A percentile compares a stretch with the other conserved stretches of the same genome.
These are phyloP conservation scores for Auricularia cornea DNA, from an alignment of 768 basidiomycete genomes.

Conservation along the genomic window DNA sequence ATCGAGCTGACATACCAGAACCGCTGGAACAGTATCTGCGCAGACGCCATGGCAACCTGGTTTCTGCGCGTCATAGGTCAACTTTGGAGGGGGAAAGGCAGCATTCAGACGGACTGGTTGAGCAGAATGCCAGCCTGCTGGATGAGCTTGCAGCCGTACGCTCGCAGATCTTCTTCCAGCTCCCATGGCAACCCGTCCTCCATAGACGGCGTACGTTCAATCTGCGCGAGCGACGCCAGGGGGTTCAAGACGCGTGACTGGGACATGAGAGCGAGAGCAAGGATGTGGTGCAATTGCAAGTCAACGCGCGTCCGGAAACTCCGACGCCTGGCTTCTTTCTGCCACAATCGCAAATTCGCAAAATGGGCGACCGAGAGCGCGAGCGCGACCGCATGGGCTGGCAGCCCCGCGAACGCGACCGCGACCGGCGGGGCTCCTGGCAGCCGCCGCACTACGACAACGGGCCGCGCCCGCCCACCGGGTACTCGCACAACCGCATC, in stretches of 20 bases:
- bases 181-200: slow-evolving; percentile 75
- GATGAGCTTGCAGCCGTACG: slow-evolving; percentile 89
- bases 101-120: slow-evolving; percentile 77
- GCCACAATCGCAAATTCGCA: no score
- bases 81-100: no score
- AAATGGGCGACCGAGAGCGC: not conserved
- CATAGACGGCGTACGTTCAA: slow-evolving; percentile 69
- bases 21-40: slow-evolving; percentile 91
- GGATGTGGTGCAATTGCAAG: slow-evolving; percentile 1
- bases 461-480: no score
- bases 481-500: not conserved
- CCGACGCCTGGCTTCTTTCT: not conserved
- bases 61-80: slow-evolving; percentile 42
- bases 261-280: slow-evolving; percentile 1
- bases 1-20: slow-evolving; percentile 96
- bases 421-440: not conserved
- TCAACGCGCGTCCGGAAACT: not conserved
- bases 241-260: slow-evolving; percentile 51
- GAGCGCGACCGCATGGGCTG: not conserved
- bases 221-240: slow-evolving; percentile 72
- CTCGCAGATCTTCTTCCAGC: slow-evolving; percentile 81
- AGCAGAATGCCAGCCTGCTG: slow-evolving; percentile 90
- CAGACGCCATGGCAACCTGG: slow-evolving; percentile 94
- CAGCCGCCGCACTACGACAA: not conserved
- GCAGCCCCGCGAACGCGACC: slow-evolving; percentile 1